Evolutionary conservation across 2,329 filamentous ascomycete genomes (phyloP), one percentile per base, ranked within the genome.

Genomic region (Ilyonectria mors-panacis): DNA sequence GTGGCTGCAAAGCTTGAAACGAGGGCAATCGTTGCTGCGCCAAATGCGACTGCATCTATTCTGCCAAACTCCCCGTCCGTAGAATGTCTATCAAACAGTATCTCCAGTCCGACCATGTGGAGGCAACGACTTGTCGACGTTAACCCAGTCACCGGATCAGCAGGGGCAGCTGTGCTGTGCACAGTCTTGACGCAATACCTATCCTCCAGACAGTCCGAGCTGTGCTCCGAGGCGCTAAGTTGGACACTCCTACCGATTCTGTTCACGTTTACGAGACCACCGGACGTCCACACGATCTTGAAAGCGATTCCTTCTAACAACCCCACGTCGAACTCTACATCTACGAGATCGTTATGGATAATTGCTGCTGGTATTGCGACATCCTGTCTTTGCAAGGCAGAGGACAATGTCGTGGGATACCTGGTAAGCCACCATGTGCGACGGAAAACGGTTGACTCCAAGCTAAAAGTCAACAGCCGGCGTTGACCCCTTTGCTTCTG

Each of bases 151-250:
- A 58, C 64, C 23, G 59, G 54, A 1, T 59, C 33, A 35, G 30
- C 65, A 0, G 17, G 71, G 56, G 71, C 73, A 0, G 76, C 79
- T 1, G 54, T 80, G 8, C 5, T 79, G 0, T 78, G 74, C 51
- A 71, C 74, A 13, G 59, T 71, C 0, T 23, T 78, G 15, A 69
- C 65, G 3, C 76, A 75, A 23, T 53, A 55, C 12, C 44, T 75
- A 1, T 63, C 74, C 0, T 60, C 73, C 0, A 59, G 59, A 8
- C 66, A 73, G 30, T 47, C 75, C 1, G 79, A 81, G 55, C 53
- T 81, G 6, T 65, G 48, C 12, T 81, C 81, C 0, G 81, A 82
- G 62, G 54, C 74, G 1, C n/a, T 80, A 1, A 76, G 77, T 17
- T 82, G 81, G 80, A 35, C 65, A 1, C 12, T 77, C 4, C 33